Evolutionary conservation across 805 yeast genomes (phyloP), one percentile per base, ranked within the genome.

Genomic region (Candida peoriensis): DNA sequence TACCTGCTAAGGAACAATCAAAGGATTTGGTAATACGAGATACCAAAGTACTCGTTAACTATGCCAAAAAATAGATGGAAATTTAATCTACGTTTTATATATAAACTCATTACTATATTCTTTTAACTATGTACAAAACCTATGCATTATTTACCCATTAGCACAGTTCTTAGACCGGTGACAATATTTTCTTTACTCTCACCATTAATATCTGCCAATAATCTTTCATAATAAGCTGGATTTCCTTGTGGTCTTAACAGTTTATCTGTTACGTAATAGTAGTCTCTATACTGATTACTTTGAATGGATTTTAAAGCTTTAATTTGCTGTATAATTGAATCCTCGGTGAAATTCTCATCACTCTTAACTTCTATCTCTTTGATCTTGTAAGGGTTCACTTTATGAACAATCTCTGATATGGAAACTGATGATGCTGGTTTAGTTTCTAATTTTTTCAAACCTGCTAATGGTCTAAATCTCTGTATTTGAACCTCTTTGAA

Each of bases 201-300:
- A 17, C 90, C 89, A 39, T 70, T 66, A 27, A 88, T 71, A 55
- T 86, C 95, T 19, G 70, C 67, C 59, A 81, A 46, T 34, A 88
- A 66, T 50, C 93, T 70, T 26, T 68, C 72, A 52, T 88, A 88
- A 54, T 88, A 88, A 30, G 69, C 58, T 3, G 95, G 87, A 58
- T 86, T 84, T 2, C 96, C 96, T 50, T 80, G 78, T n/a, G 97
- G 97, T 46, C 59, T 67, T 49, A 75, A 59, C 44, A 88, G 59
- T 53, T 81, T 81, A 28, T 76, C 81, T 37, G 78, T 78, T 23
- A 78, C 70, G 41, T 71, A 65, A 54, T 83, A 84, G 50, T 76
- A 76, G 39, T 72, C 71, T 48, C 66, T 69, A 64, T 78, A 78
- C 50, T 78, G 78, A 53, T 78, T 79, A 37, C 68, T 71, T 38